phyloP scores from a whole-genome alignment of 169 alveolate genomes.

The Neospora caninum region DNA sequence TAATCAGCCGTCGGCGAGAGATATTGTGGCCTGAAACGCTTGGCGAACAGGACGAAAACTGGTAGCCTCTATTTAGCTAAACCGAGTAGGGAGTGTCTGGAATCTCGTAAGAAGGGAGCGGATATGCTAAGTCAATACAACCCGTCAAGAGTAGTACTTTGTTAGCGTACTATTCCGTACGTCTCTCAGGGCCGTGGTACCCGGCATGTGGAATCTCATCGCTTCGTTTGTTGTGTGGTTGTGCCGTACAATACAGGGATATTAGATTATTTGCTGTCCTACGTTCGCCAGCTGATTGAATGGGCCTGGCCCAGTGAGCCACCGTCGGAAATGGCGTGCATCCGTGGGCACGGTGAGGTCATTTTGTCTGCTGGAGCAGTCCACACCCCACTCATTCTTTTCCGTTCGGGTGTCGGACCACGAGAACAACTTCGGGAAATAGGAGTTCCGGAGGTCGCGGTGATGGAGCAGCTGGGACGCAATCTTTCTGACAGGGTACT shows the following conservation, averaged over 20 bases:
- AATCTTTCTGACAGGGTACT: constrained; percentile 73
- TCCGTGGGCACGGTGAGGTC: constrained; percentile 22
- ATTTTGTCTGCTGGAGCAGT: constrained; percentile 76
- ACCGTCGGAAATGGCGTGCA: neutral
- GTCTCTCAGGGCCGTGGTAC: too few species aligned
- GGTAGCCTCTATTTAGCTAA: too few species aligned
- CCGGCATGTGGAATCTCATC: too few species aligned
- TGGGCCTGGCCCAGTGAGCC: neutral
- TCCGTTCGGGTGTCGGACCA: constrained; percentile 69
- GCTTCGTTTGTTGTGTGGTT: too few species aligned
- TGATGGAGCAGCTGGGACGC: neutral
- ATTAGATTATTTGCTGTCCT: neutral
- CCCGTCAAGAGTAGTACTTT: too few species aligned
- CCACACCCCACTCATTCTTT: constrained; percentile 73
- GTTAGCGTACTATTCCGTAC: too few species aligned
- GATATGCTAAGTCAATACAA: too few species aligned
- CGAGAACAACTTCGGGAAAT: constrained; percentile 24
- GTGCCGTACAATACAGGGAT: neutral
- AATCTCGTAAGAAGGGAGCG: too few species aligned
- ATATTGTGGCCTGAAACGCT: too few species aligned
- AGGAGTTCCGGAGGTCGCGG: neutral
- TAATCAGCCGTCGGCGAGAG: too few species aligned
- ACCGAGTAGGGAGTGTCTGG: too few species aligned
- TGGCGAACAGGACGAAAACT: too few species aligned
- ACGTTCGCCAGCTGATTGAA: neutral